Conservation (phyloP, 352 stramenopile genomes). For the Globisporangium solare region DNA sequence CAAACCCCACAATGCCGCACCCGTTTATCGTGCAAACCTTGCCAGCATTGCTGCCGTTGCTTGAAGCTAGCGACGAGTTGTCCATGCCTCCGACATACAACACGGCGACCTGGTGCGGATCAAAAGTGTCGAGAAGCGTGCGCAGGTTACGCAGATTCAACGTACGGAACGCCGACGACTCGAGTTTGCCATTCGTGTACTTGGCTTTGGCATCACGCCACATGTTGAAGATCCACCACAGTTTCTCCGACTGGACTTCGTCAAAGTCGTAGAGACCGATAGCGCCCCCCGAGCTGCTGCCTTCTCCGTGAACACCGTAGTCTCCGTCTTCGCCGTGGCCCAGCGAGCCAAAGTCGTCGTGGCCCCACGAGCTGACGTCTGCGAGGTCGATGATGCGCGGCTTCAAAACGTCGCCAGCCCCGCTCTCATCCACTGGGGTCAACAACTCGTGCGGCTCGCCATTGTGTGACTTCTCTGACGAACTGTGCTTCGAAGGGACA, state of each 20-base stretch:
- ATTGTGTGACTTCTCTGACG: conserved; percentile 2
- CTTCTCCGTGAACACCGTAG: conserved; percentile 33
- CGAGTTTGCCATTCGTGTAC: conserved; percentile 69
- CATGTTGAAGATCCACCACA: conserved; percentile 83
- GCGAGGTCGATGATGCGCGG: conserved; percentile 51
- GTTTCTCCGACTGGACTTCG: conserved; percentile 70
- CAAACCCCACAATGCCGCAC: conserved; percentile 61
- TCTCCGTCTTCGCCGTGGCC: conserved; percentile 18
- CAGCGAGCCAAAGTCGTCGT: conserved; percentile 18
- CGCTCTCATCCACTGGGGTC: conserved; percentile 21
- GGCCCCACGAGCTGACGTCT: conserved; percentile 38
- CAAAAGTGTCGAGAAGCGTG: conserved; percentile 68
- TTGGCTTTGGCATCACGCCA: conserved; percentile 61
- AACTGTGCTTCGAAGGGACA: conserved; percentile 6
- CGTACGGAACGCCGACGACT: conserved; percentile 57
- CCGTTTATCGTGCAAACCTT: conserved; percentile 21
- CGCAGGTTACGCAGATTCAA: conserved; percentile 69
- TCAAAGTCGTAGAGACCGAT: conserved; percentile 78
- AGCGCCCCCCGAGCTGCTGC: conserved; percentile 42
- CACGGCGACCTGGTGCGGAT: conserved; percentile 76
- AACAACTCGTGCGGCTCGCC: conserved; percentile 15
- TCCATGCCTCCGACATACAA: conserved; percentile 38
- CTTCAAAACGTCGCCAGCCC: not conserved
- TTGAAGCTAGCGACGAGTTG: conserved; percentile 23
- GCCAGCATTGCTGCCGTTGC: conserved; percentile 14